Percentiles rank a stretch among this genome's conserved stretches.
Evolutionary conservation across 148 eudicot genomes (phyloP).

Genomic region (Rhododendron williamsianum): DNA sequence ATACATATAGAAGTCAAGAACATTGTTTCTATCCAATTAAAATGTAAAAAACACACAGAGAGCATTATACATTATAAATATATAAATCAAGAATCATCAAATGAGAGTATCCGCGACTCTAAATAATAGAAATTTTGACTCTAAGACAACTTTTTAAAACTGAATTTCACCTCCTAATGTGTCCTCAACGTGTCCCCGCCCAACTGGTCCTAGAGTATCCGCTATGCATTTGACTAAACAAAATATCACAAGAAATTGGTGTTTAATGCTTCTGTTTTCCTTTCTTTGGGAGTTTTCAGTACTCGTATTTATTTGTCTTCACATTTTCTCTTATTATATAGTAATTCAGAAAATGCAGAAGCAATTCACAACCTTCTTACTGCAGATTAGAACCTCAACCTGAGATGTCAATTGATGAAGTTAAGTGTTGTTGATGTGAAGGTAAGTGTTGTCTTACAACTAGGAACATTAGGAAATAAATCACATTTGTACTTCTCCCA

Average conservation of each 20-base stretch:
- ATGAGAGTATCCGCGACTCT: background rate
- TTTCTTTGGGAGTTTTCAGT: background rate
- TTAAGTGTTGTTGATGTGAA: background rate
- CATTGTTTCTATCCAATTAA: background rate
- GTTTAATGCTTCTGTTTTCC: background rate
- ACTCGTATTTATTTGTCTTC: background rate
- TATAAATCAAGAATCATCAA: background rate
- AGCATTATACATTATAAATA: background rate
- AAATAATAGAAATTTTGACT: background rate
- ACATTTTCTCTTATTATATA: background rate
- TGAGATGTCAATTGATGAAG: background rate
- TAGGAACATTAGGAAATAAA: background rate
- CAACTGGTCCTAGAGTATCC: background rate
- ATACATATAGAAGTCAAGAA: background rate
- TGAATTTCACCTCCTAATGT: background rate
- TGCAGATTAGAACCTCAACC: background rate
- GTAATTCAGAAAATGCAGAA: background rate
- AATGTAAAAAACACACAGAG: background rate
- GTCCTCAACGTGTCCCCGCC: background rate
- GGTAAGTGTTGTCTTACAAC: background rate
- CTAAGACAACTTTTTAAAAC: background rate
- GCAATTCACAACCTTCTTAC: background rate
- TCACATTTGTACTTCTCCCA: background rate
- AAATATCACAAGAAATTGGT: background rate
- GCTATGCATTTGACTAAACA: background rate